Base-by-base conservation (phyloP, 176 grass and related monocot genomes). In the Canna indica region DNA sequence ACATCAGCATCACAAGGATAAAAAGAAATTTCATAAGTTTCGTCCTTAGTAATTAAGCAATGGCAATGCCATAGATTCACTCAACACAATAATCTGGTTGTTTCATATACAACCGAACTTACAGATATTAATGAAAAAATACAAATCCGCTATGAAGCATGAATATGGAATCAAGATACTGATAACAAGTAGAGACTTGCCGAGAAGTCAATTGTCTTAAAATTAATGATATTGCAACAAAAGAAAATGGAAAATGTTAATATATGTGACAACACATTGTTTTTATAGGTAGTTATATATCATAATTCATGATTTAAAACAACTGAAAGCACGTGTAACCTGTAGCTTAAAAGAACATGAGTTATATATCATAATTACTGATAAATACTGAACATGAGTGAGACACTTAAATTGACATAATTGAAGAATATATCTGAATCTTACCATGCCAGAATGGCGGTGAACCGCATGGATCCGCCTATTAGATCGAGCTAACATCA, bases 401-500 rank as follows among this genome's bases (percentile, higher is more conserved):
- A n/a, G n/a, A n/a, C n/a, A n/a, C n/a, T n/a, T n/a, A n/a, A n/a
- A n/a, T n/a, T n/a, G n/a, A n/a, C n/a, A n/a, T n/a, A n/a, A n/a
- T n/a, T n/a, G n/a, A n/a, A n/a, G n/a, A n/a, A n/a, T n/a, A n/a
- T n/a, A n/a, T n/a, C n/a, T n/a, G n/a, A 47, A 77, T 2, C 34
- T 79, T 90, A 90, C 90, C 86, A 90, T 75, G 66, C 90, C 90
- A 71, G 81, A 90, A 56, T 90, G 86, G 1, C 41, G 81, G 59
- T 95, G 70, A 27, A 85, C 86, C 59, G 90, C 86, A 75, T 95
- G 90, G 39, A 95, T 90, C 78, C 87, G 90, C n/a, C 87, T 75
- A 47, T 95, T 95, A 14, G 91, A 95, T 20, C 91, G 87, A 33
- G 80, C 73, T 10, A 95, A 74, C 75, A 90, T 85, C 91, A 87